Conservation (phyloP, 805 yeast genomes). For the Candida pseudoglaebosa region DNA sequence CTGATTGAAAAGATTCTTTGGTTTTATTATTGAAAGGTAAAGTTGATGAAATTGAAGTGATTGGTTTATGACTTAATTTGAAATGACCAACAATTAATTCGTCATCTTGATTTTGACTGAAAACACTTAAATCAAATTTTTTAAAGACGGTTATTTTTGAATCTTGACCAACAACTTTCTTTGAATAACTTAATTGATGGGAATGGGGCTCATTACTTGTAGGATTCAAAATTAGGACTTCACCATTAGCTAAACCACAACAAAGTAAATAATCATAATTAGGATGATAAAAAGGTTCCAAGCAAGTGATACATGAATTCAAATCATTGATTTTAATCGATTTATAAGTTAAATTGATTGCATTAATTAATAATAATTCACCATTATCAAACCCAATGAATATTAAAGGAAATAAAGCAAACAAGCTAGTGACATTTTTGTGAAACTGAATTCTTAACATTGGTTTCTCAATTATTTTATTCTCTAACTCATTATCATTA, state of each 20-base stretch:
- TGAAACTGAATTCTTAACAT: slow-evolving; percentile 40
- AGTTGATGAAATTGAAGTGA: slow-evolving; percentile 44
- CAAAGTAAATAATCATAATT: slow-evolving; percentile 44
- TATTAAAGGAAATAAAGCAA: slow-evolving; percentile 43
- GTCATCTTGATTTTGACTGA: slow-evolving; percentile 8
- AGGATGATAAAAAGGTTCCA: slow-evolving; percentile 26
- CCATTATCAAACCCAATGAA: slow-evolving; percentile 64
- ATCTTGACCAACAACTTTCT: slow-evolving; percentile 23
- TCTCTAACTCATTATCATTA: slow-evolving; percentile 15
- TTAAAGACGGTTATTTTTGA: slow-evolving; percentile 32
- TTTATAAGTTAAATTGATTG: slow-evolving; percentile 42
- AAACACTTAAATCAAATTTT: slow-evolving; percentile 32
- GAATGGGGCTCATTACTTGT: slow-evolving; percentile 6
- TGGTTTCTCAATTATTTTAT: slow-evolving; percentile 41
- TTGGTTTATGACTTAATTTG: slow-evolving; percentile 55
- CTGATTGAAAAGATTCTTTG: slow-evolving; percentile 7
- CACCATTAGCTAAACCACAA: slow-evolving; percentile 64
- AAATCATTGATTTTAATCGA: slow-evolving; percentile 41
- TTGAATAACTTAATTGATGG: slow-evolving; percentile 10
- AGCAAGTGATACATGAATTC: slow-evolving; percentile 16
- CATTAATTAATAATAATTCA: slow-evolving; percentile 61
- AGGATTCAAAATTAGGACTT: slow-evolving; percentile 47
- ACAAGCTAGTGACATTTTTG: slow-evolving; percentile 33
- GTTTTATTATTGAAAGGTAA: slow-evolving; percentile 13
- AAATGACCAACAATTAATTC: slow-evolving; percentile 47